Conservation (phyloP, 2,329 filamentous ascomycete species). For the Diaporthe ilicicola region DNA sequence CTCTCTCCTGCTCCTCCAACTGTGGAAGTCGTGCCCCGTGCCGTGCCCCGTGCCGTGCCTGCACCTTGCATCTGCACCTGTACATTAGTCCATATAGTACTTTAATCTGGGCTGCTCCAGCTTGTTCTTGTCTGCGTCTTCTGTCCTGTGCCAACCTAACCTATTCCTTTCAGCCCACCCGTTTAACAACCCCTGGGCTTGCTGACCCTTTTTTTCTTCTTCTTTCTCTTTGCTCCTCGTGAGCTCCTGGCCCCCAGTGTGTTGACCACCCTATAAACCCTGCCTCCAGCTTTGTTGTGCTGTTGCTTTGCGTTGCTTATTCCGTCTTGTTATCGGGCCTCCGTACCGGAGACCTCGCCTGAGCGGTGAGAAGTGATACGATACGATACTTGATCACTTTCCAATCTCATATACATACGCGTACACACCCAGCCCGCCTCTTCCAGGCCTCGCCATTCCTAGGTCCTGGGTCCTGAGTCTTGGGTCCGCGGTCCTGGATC, state of each 20-base stretch:
- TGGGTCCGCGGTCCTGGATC: no score
- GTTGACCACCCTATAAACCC: background rate
- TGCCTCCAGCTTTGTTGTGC: conserved; percentile 9
- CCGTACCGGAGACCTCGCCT: background rate
- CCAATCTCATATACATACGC: background rate
- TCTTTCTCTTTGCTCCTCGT: background rate
- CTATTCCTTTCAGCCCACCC: conserved; percentile 3
- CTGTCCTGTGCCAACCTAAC: background rate
- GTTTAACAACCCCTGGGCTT: background rate
- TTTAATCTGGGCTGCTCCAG: conserved; percentile 1
- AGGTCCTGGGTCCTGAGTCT: background rate
- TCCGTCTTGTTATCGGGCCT: conserved; percentile 2
- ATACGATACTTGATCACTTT: background rate
- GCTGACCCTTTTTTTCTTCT: background rate
- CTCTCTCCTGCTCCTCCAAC: no score
- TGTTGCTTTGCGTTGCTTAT: conserved; percentile 9
- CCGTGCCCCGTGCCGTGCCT: conserved; percentile 4
- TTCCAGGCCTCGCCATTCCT: background rate
- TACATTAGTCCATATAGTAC: background rate
- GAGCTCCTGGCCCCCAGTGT: background rate
- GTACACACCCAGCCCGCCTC: background rate
- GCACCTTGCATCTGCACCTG: background rate
- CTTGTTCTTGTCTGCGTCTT: background rate
- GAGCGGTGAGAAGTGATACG: background rate
- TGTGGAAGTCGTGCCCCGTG: background rate